Base-by-base conservation (phyloP, 1,284 basidiomycete species). In the Tetrapyrgos nigripes region DNA sequence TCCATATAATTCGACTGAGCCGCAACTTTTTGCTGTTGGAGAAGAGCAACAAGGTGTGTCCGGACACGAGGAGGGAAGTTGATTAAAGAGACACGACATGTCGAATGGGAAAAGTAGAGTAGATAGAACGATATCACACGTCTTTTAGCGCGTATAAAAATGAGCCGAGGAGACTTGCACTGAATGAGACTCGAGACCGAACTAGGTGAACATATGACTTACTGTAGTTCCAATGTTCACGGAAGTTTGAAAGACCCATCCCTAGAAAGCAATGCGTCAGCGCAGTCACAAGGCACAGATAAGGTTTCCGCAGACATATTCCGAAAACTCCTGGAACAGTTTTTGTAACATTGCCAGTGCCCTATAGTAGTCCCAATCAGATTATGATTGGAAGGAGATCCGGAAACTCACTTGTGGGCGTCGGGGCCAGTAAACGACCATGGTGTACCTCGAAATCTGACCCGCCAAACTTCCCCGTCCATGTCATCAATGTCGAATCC, bases 81-180 rank as follows among this genome's bases (percentile, higher is more conserved):
- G 40, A 89, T 73, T 24, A 91, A 73, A 11, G 82, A 85, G 45
- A 90, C 70, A 51, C 81, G 80, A 54, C 81, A 77, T 3, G 84
- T 85, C 8, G 80, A 77, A 47, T 79, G 77, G 27, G 85, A 85
- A 66, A 91, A 79, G 66, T 80, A 82, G 24, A 84, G 83, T 17
- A 87, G 70, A 66, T 91, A 89, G 69, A 90, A 87, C 49, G 9
- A 73, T 68, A n/a, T 60, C 58, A 61, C 88, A 86, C 9, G 79
- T 74, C 24, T 72, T 68, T 11, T 75, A 6, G 75, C 31, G 82
- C 78, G 62, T 80, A 78, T 40, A 62, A 85, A 92, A 50, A 92
- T 75, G 24, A 91, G 78, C 19, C 85, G 84, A 37, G 87, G 85
- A 31, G 48, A 14, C 58, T 33, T 23, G 17, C 31, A 63, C 59